Evolutionary conservation across 805 yeast species (phyloP), one percentile per base, ranked within the genome.

Genomic region (Grigorovia jiainica): DNA sequence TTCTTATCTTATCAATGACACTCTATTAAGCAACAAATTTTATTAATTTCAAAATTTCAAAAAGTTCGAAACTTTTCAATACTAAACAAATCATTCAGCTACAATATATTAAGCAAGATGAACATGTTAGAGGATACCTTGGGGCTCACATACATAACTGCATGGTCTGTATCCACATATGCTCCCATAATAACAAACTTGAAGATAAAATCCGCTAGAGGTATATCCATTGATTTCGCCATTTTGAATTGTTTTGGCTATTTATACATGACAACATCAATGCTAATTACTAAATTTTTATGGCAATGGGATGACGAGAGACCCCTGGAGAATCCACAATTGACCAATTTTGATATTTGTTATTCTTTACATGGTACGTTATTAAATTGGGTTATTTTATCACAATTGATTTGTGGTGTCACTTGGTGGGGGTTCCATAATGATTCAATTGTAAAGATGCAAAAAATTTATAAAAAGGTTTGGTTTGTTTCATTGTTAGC

Each of bases 91-190:
- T n/a, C n/a, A n/a, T n/a, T n/a, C n/a, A n/a, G n/a, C n/a, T n/a
- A n/a, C n/a, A n/a, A n/a, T n/a, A n/a, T n/a, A n/a, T n/a, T n/a
- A n/a, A n/a, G n/a, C n/a, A n/a, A n/a, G n/a, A n/a, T n/a, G n/a
- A n/a, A n/a, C n/a, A n/a, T 7, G 11, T n/a, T 34, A 1, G 36
- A 34, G 21, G 36, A 34, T 21, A 6, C n/a, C 15, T 36, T 24
- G 21, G 39, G 32, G 5, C 13, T 24, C 11, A 16, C 24, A 7
- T 67, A 67, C 47, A 70, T 67, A 2, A 27, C 56, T 4, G 65
- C 67, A 38, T 68, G 73, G 73, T 60, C 77, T 13, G 42, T 72
- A 1, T 71, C 79, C 2, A 70, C 70, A 55, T 75, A 75, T 46
- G 76, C 79, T 4, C 70, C 75, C 2, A 41, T 75, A 6, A 32